Evolutionary conservation across 257 asterid species (phyloP).

Genomic region (Primulina huaijiensis): DNA sequence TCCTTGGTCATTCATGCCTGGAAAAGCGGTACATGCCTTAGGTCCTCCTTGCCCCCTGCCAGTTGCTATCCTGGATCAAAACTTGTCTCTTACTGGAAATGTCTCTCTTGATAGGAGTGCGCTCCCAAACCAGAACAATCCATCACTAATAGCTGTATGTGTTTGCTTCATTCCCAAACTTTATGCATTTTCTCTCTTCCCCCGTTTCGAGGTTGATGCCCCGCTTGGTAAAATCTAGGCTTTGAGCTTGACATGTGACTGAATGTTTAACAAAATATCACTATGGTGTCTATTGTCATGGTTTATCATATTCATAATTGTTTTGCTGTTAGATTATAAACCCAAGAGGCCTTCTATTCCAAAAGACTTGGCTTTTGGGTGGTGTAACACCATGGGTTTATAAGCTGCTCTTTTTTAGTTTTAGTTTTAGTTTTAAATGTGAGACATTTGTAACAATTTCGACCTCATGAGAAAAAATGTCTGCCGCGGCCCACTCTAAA

Average conservation of each 20-base stretch:
- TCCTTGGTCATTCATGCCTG: constrained; percentile 36
- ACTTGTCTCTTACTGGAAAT: constrained; percentile 26
- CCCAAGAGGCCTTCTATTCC: too few relatives aligned
- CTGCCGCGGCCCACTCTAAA: too few relatives aligned
- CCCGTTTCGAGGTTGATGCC: constrained; percentile 16
- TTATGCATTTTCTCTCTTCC: neutral
- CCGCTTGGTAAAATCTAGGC: constrained; percentile 14
- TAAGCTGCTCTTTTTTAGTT: too few relatives aligned
- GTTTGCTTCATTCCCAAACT: constrained; percentile 4
- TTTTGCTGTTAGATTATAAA: too few relatives aligned
- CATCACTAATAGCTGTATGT: constrained; percentile 39
- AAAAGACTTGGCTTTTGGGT: too few relatives aligned
- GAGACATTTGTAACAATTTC: too few relatives aligned
- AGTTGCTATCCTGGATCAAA: constrained; percentile 33
- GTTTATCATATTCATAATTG: too few relatives aligned
- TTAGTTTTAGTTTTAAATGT: too few relatives aligned
- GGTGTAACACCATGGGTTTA: too few relatives aligned
- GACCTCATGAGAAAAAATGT: too few relatives aligned
- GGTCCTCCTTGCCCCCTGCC: constrained; percentile 35
- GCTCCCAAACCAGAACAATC: constrained; percentile 38
- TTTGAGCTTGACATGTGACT: constrained; percentile 12
- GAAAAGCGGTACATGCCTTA: constrained; percentile 33
- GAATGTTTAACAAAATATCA: neutral
- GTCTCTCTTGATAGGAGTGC: constrained; percentile 36
- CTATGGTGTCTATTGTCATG: too few relatives aligned